Conservation (phyloP, 2,329 filamentous ascomycete genomes). For the Orbilia quercus region DNA sequence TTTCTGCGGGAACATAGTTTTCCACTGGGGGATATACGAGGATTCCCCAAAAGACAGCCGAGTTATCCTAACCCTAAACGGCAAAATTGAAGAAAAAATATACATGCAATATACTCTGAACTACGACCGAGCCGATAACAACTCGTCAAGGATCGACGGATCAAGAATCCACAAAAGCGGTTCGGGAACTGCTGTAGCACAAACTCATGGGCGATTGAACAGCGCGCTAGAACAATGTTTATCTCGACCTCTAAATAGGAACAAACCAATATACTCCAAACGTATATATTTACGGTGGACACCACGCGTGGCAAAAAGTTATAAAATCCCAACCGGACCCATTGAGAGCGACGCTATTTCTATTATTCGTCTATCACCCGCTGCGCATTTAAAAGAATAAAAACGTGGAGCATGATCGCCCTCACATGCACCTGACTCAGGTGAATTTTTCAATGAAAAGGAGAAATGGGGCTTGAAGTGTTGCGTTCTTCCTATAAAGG, state of each 20-base stretch:
- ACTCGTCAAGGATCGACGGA: too few species aligned
- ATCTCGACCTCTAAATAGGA: neutral
- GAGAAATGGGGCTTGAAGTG: neutral
- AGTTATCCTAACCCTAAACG: too few species aligned
- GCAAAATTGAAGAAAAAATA: too few species aligned
- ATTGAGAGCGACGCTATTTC: conserved; percentile 33
- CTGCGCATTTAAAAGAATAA: conserved; percentile 8
- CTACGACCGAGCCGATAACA: too few species aligned
- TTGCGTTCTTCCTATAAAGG: conserved; percentile 12
- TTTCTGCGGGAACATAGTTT: conserved; percentile 21
- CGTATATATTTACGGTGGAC: conserved; percentile 44
- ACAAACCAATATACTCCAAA: conserved; percentile 51
- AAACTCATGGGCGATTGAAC: neutral
- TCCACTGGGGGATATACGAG: conserved; percentile 25
- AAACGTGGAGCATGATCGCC: conserved; percentile 36
- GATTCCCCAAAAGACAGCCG: neutral
- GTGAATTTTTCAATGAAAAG: neutral
- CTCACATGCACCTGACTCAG: conserved; percentile 15
- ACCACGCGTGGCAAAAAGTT: conserved; percentile 44
- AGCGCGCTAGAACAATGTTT: neutral
- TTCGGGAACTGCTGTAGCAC: too few species aligned
- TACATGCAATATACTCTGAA: too few species aligned
- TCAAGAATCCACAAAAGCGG: too few species aligned
- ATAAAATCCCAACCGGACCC: conserved; percentile 54
- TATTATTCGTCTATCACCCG: conserved; percentile 9